Evolutionary conservation across 2,329 filamentous ascomycete species (phyloP).

Genomic region (Phialemonium atrogriseum): DNA sequence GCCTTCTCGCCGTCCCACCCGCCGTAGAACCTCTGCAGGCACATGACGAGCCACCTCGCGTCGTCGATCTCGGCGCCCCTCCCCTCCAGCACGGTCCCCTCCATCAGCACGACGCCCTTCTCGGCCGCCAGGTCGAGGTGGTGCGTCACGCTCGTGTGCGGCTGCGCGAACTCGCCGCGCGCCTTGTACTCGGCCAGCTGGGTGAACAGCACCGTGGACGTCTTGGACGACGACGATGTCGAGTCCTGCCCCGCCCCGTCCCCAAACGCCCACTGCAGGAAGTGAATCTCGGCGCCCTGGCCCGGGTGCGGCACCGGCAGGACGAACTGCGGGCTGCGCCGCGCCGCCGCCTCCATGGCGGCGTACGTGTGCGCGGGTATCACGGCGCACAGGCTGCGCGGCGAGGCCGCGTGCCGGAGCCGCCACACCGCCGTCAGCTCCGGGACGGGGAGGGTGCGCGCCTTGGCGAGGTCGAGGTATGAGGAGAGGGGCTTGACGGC

Average conservation of each 20-base stretch:
- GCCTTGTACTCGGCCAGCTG: constrained; percentile 89
- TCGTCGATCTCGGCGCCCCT: constrained; percentile 71
- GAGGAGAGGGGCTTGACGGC: constrained; percentile 38
- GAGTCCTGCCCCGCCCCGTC: no score
- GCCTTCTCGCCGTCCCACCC: constrained; percentile 43
- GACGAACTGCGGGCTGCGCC: constrained; percentile 77
- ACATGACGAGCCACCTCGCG: constrained; percentile 86
- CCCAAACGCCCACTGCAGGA: constrained; percentile 94
- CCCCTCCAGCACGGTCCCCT: constrained; percentile 70
- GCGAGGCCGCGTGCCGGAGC: constrained; percentile 67
- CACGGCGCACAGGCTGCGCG: constrained; percentile 72
- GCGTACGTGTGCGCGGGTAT: constrained; percentile 68
- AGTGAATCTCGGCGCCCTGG: constrained; percentile 83
- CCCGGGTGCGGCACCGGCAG: constrained; percentile 67
- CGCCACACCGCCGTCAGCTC: constrained; percentile 90
- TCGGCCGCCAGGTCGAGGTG: constrained; percentile 70
- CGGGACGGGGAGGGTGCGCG: constrained; percentile 60
- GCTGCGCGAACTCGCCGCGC: constrained; percentile 78
- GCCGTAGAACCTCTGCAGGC: constrained; percentile 88
- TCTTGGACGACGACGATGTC: constrained; percentile 55
- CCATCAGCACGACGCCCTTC: constrained; percentile 77
- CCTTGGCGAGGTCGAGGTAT: constrained; percentile 72
- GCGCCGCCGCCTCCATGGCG: constrained; percentile 63
- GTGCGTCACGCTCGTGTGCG: constrained; percentile 91
- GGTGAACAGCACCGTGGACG: constrained; percentile 80